These are phyloP conservation scores for Haplosporangium sp. DNA, from an alignment of 371 early-diverging fungal species.

Conservation along the genomic window DNA sequence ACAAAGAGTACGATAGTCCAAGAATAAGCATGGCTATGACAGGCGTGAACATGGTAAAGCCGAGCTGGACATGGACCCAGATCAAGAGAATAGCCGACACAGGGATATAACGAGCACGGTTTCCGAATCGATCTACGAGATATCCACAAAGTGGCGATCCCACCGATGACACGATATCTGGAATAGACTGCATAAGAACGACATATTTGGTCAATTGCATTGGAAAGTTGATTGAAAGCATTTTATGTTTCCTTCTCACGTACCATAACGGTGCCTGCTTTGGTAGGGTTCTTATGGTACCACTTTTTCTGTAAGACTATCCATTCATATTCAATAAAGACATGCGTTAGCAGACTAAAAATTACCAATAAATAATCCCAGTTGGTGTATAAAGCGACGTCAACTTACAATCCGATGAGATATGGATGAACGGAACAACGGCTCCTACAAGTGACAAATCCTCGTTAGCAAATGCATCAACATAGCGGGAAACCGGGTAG, in stretches of 20 bases:
- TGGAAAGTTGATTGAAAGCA: background rate
- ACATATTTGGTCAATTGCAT: too few species aligned
- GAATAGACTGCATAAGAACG: conserved; percentile 55
- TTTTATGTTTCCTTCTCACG: background rate
- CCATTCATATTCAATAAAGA: background rate
- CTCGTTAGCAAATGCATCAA: background rate
- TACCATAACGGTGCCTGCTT: conserved; percentile 63
- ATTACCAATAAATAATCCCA: background rate
- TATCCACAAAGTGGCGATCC: conserved; percentile 67
- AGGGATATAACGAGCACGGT: conserved; percentile 60
- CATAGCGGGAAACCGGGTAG: background rate
- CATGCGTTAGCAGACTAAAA: background rate
- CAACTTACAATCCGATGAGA: conserved; percentile 58
- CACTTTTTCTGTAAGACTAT: conserved; percentile 62
- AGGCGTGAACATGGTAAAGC: conserved; percentile 58
- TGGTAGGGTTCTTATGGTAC: conserved; percentile 57
- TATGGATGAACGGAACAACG: conserved; percentile 57
- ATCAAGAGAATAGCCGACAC: conserved; percentile 60
- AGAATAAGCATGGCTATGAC: conserved; percentile 59
- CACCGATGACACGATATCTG: conserved; percentile 66
- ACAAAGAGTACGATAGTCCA: conserved; percentile 65
- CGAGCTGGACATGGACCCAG: conserved; percentile 57
- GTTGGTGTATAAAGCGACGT: too few species aligned
- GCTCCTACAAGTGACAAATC: conserved; percentile 36
- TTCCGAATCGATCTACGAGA: conserved; percentile 62